Percentiles rank a stretch among this genome's conserved stretches.
These are phyloP conservation scores for Testicularia cyperi DNA, from an alignment of 1,284 basidiomycete genomes.

Conservation along the genomic window DNA sequence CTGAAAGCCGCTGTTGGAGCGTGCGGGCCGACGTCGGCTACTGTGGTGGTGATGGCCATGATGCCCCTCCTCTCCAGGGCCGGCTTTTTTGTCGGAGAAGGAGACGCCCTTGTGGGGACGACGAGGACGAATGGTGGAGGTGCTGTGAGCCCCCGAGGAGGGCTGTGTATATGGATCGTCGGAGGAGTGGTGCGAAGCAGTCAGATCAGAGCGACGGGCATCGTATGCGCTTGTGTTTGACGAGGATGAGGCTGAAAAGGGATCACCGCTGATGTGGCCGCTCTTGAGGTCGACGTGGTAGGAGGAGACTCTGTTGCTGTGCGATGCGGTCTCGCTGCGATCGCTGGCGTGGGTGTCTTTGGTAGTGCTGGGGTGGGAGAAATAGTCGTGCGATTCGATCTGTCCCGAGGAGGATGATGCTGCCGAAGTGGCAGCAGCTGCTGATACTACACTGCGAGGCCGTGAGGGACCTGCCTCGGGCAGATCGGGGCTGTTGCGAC, in stretches of 20 bases:
- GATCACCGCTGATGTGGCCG: conserved; percentile 22
- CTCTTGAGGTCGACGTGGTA: conserved; percentile 35
- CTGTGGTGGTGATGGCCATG: conserved; percentile 7
- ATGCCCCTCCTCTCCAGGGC: conserved; percentile 35
- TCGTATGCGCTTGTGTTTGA: background rate
- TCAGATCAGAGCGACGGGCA: background rate
- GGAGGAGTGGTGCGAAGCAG: conserved; percentile 1
- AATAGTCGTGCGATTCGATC: conserved; percentile 18
- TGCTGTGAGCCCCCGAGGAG: conserved; percentile 1
- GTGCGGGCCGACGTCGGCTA: conserved; percentile 17
- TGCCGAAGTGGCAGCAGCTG: conserved; percentile 1
- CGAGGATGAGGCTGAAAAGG: conserved; percentile 3
- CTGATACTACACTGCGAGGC: conserved; percentile 18
- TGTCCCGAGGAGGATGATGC: conserved; percentile 1
- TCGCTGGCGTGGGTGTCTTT: background rate
- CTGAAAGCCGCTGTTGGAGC: conserved; percentile 31
- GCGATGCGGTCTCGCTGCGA: conserved; percentile 5
- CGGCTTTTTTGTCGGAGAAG: conserved; percentile 25
- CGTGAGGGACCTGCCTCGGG: conserved; percentile 20
- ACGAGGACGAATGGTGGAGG: conserved; percentile 19
- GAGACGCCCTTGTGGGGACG: conserved; percentile 33
- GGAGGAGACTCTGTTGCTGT: too few species aligned
- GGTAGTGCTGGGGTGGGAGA: conserved; percentile 1
- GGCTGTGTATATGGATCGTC: conserved; percentile 10
- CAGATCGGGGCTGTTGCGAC: conserved; percentile 34